phyloP scores from a whole-genome alignment of 1,139 yeast species.

The Debaryomycetaceae sp. region DNA sequence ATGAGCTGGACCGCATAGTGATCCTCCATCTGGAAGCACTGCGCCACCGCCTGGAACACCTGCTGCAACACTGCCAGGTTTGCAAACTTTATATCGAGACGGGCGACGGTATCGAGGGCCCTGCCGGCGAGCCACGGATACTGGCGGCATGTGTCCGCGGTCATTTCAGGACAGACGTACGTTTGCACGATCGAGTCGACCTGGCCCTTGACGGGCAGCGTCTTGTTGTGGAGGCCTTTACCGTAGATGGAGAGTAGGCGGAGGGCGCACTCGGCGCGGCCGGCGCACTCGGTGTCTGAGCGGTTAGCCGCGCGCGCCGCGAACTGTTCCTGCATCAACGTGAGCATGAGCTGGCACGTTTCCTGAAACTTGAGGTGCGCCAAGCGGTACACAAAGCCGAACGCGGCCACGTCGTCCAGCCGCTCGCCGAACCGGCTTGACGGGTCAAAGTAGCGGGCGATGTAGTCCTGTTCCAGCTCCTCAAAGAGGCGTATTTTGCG shows the following conservation, averaged over 20 bases:
- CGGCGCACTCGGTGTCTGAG: conserved; percentile 21
- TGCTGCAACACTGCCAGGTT: conserved; percentile 32
- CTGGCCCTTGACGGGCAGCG: conserved; percentile 35
- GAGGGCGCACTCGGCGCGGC: conserved; percentile 40
- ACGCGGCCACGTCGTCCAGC: conserved; percentile 75
- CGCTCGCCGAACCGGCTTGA: conserved; percentile 52
- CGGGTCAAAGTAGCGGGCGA: conserved; percentile 52
- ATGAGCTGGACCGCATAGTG: conserved; percentile 43
- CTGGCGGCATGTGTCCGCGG: conserved; percentile 17
- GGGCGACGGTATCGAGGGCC: conserved; percentile 45
- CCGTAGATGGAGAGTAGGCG: conserved; percentile 38
- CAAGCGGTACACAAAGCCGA: conserved; percentile 54
- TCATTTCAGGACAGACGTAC: conserved; percentile 37
- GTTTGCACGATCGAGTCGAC: conserved; percentile 34
- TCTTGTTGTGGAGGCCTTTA: conserved; percentile 25
- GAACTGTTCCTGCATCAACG: conserved; percentile 42
- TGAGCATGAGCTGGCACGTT: conserved; percentile 29
- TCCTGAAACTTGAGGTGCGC: conserved; percentile 37
- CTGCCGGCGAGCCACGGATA: conserved; percentile 44
- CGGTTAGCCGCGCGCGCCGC: conserved; percentile 26
- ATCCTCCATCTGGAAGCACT: conserved; percentile 29
- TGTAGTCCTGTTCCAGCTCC: conserved; percentile 65
- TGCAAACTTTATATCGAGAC: conserved; percentile 28
- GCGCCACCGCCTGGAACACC: conserved; percentile 34
- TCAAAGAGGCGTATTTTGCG: conserved; percentile 53